Base-by-base conservation (phyloP, 805 yeast genomes). In the Pichia nanzhaoensis region DNA sequence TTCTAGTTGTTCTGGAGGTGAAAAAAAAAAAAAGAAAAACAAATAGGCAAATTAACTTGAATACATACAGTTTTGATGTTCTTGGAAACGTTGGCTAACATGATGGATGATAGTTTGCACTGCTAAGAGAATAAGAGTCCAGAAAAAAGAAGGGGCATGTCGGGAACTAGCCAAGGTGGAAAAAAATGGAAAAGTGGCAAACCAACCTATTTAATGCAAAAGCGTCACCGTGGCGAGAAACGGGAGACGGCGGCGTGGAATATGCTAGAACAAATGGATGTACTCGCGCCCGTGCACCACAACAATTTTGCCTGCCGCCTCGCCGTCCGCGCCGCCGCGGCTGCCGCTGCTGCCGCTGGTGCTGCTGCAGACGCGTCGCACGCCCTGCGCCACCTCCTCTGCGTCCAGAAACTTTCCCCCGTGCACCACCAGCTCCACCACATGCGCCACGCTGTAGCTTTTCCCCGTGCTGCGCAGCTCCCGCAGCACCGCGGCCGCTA, bases 1-100 rank as follows among this genome's bases (percentile, higher is more conserved):
- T n/a, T n/a, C n/a, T n/a, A n/a, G n/a, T n/a, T n/a, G n/a, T n/a
- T n/a, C n/a, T n/a, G 10, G 9, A 17, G 21, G 14, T 39, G 24
- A 28, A 13, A 17, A 32, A 32, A 32, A 12, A 32, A 21, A 38
- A 18, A 9, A 14, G 21, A 10, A 20, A 21, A 17, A 5, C 19
- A 7, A 21, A 13, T 10, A 34, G 20, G 13, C 13, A 34, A 8
- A 17, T 17, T 10, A 20, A 20, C 13, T 12, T 7, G 8, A 27
- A 27, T 37, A 59, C 63, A 47, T 56, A 59, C 63, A 36, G 58
- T 48, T 57, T 57, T 62, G 51, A 61, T 51, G 51, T 60, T 60
- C 56, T 62, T 63, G 39, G 66, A 58, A 33, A 60, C 50, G 47
- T 49, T 58, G 42, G 66, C 61, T 51, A 63, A 56, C 66, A 63